Base-by-base conservation (phyloP, 768 basidiomycete species). In the Mycena sanguinolenta region DNA sequence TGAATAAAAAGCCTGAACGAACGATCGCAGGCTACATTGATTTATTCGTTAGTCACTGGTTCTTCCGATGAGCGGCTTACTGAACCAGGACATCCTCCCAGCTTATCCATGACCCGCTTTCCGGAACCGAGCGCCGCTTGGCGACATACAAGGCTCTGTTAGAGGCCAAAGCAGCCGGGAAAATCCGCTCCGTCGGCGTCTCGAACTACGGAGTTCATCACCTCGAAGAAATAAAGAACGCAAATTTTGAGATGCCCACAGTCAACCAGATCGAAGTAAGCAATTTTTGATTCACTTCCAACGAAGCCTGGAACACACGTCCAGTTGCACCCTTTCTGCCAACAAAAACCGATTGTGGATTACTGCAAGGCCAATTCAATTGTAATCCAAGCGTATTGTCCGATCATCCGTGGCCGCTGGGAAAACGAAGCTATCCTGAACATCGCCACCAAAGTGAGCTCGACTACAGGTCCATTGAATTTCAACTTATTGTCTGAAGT, bases 211-310 rank as follows among this genome's bases (percentile, higher is more conserved):
- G 86, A 25, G 76, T 92, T 38, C 87, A 88, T 53, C 94, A 95
- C 74, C 82, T 95, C 5, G 89, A 95, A 73, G 93, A 95, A 79
- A 91, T 95, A 60, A 84, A 80, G 66, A 79, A 81, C 12, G 89
- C 88, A 0, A 91, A 92, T 3, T 83, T 88, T 53, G 88, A 89
- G 67, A 81, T 86, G 73, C 95, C 95, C 17, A 80, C 89, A 6
- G 90, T 96, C 58, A 95, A 96, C 75, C 95, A 96, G 77, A 88
- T 95, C 66, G 94, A 95, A 87, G 94, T 89, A 75, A 38, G 82
- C 73, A 42, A 30, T 27, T 32, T 23, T 14, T 34, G 44, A 32
- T 28, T 30, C 21, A 46, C n/a, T n/a, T 58, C 38, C 23, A 12
- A n/a, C 67, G 19, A 57, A 5, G 8, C 30, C 28, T n/a, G 30